Evolutionary conservation across 257 asterid genomes (phyloP).

Genomic region (Gentiana dahurica): DNA sequence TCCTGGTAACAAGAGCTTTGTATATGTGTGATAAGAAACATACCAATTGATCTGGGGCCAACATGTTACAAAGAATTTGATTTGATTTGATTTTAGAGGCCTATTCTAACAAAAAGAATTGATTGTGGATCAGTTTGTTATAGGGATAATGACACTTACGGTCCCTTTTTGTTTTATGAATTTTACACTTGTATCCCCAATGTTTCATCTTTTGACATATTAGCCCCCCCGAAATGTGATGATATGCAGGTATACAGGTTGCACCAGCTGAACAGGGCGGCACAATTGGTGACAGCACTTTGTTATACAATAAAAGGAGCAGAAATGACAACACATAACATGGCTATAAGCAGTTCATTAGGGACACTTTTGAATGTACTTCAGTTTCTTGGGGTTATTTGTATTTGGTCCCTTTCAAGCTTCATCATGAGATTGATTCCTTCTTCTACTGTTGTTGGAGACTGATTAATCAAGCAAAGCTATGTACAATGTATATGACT

Average conservation of each 20-base stretch:
- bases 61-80: no score
- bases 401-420: conserved; percentile 93
- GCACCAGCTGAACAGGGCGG: conserved; percentile 94
- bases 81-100: no score
- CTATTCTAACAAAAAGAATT: no score
- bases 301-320: conserved; percentile 89
- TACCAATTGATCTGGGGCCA: no score
- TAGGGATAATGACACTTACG: no score
- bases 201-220: no score
- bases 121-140: no score
- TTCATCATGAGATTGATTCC: conserved; percentile 71
- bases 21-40: no score
- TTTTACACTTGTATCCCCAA: no score
- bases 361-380: conserved; percentile 71
- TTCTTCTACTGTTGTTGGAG: conserved; percentile 26
- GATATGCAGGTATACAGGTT: conserved; percentile 64
- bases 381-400: conserved; percentile 76
- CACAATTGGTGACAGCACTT: conserved; percentile 90
- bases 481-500: no score
- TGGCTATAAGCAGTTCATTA: conserved; percentile 74
- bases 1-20: no score
- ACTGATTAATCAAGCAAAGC: conserved; percentile 1
- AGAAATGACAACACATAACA: conserved; percentile 83
- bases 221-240: background rate
- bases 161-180: no score